phyloP scores from a whole-genome alignment of 2,329 filamentous ascomycete genomes.

The Colletotrichum zoysiae region DNA sequence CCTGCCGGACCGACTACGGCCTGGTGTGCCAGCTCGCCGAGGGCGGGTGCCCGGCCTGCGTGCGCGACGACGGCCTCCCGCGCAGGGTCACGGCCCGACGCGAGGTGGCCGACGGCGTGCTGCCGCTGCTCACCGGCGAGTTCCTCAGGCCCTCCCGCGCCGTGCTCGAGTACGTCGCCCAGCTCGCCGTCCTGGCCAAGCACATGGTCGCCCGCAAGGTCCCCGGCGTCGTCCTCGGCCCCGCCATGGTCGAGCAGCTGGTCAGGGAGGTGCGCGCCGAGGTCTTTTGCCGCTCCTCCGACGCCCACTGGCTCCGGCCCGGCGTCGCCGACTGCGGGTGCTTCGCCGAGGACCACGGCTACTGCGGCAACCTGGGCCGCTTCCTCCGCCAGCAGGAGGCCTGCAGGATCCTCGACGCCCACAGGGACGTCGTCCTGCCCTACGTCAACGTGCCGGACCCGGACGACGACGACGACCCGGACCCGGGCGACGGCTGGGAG shows the following conservation, averaged over 20 bases:
- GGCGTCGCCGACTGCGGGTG: not conserved
- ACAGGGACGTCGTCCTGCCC: conserved; percentile 1
- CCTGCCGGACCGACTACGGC: not conserved
- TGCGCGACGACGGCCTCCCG: not conserved
- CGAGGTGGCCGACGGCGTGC: not conserved
- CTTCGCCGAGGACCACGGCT: conserved; percentile 2
- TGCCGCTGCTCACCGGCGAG: not conserved
- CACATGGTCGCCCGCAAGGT: conserved; percentile 9
- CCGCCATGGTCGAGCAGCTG: not conserved
- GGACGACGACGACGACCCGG: no score
- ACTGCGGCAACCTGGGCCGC: conserved; percentile 16
- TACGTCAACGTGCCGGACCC: conserved; percentile 6
- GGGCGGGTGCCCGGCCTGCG: conserved; percentile 5
- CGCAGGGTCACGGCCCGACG: not conserved
- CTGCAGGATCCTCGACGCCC: not conserved
- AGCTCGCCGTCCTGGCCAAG: conserved; percentile 13
- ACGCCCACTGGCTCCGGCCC: not conserved
- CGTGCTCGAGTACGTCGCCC: not conserved
- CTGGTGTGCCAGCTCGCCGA: not conserved
- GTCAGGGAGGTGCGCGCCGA: conserved; percentile 5
- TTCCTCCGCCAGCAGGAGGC: conserved; percentile 6
- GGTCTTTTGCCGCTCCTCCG: conserved; percentile 6
- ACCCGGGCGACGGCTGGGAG: not conserved
- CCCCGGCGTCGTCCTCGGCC: not conserved
- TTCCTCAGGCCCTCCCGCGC: not conserved